phyloP scores from a whole-genome alignment of 257 asterid species.

The Ligustrum vulgare region DNA sequence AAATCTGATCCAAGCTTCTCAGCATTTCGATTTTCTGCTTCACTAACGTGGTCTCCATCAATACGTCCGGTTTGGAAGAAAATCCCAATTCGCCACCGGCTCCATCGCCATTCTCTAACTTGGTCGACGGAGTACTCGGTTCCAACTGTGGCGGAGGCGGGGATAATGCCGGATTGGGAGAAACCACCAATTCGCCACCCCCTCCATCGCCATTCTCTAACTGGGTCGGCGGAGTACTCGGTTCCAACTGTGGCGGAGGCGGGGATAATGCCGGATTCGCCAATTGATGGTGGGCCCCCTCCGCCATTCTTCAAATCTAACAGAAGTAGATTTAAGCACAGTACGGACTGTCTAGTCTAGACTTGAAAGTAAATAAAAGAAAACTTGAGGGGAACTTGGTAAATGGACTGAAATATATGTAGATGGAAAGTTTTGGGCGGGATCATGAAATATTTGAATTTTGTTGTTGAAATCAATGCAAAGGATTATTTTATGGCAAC shows the following conservation, averaged over 20 bases:
- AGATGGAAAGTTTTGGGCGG: slow-evolving; percentile 22
- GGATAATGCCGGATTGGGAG: slow-evolving; percentile 18
- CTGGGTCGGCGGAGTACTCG: slow-evolving; percentile 13
- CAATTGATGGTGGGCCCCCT: slow-evolving; percentile 10
- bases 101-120: slow-evolving; percentile 4
- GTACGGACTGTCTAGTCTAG: background rate
- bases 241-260: slow-evolving; percentile 10
- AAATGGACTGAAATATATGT: background rate
- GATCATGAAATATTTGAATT: slow-evolving; percentile 17
- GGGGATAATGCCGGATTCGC: slow-evolving; percentile 19
- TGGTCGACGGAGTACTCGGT: slow-evolving; percentile 10
- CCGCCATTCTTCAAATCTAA: slow-evolving; percentile 32
- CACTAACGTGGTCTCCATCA: slow-evolving; percentile 8
- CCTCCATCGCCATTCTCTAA: slow-evolving; percentile 7
- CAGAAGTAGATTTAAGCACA: background rate
- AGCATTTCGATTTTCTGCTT: slow-evolving; percentile 23
- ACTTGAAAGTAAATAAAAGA: background rate
- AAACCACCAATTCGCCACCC: slow-evolving; percentile 16
- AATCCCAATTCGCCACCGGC: slow-evolving; percentile 16
- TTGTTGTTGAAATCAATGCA: background rate
- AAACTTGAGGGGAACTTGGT: slow-evolving; percentile 17
- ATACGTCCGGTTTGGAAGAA: slow-evolving; percentile 22
- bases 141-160: slow-evolving; percentile 18
- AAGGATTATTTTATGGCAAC: too few relatives aligned
- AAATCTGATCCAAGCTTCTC: slow-evolving; percentile 22